These are phyloP conservation scores for Picochlorum sp. DNA, from an alignment of 139 green algal species.

Conservation along the genomic window DNA sequence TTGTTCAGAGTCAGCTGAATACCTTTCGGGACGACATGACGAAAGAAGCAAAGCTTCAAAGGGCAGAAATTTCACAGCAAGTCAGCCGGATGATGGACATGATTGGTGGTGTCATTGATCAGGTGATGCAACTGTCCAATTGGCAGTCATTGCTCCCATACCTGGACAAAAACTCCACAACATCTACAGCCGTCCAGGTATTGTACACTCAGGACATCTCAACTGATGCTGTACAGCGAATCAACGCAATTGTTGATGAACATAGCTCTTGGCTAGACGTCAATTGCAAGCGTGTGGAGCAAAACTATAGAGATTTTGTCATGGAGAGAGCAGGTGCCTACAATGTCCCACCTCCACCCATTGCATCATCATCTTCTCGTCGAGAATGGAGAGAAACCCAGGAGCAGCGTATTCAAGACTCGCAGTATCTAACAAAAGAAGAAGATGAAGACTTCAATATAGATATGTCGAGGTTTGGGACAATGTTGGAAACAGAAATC, in stretches of 20 bases:
- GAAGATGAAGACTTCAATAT: conserved; percentile 20
- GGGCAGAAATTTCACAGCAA: conserved; percentile 22
- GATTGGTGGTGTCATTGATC: conserved; percentile 45
- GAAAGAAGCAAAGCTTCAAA: conserved; percentile 58
- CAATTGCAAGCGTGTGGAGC: conserved; percentile 64
- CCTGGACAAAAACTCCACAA: conserved; percentile 20
- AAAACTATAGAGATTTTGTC: conserved; percentile 48
- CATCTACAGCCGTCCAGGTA: conserved; percentile 12
- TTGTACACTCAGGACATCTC: conserved; percentile 16
- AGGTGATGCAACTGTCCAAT: conserved; percentile 62
- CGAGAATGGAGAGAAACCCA: conserved; percentile 11
- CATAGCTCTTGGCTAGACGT: conserved; percentile 63
- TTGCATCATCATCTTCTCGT: not conserved
- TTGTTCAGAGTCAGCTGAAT: conserved; percentile 57
- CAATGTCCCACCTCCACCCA: too few relatives aligned
- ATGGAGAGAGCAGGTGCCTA: conserved; percentile 24
- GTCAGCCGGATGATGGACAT: conserved; percentile 32
- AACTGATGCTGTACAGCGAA: conserved; percentile 12
- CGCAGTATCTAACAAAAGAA: too few relatives aligned
- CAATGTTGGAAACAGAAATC: conserved; percentile 75
- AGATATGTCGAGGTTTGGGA: conserved; percentile 30
- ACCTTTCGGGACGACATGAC: conserved; percentile 69
- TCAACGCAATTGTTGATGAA: conserved; percentile 42
- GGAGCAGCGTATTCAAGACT: not conserved
- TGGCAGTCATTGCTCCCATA: conserved; percentile 48